Conservation (phyloP, 2,329 filamentous ascomycete genomes). For the Aureobasidium zeae region DNA sequence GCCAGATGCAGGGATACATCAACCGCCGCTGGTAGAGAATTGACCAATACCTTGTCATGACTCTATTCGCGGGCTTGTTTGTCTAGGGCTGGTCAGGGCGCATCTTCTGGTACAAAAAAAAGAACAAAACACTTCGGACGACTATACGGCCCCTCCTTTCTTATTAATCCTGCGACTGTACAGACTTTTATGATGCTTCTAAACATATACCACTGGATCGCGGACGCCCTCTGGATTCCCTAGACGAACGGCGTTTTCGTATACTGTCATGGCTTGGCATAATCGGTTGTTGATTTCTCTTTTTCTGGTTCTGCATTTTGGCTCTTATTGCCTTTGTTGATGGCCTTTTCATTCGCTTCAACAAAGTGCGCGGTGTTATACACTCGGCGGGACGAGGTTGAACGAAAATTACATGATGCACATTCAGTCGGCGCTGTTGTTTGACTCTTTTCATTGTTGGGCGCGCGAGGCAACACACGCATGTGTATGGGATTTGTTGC, state of each 20-base stretch:
- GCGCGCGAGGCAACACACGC: slow-evolving; percentile 11
- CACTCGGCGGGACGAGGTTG: slow-evolving; percentile 6
- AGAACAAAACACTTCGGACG: too few species aligned
- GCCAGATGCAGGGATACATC: slow-evolving; percentile 51
- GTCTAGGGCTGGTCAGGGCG: slow-evolving; percentile 21
- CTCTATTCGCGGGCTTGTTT: slow-evolving; percentile 17
- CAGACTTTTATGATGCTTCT: slow-evolving; percentile 19
- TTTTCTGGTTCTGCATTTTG: slow-evolving; percentile 14
- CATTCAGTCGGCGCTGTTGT: slow-evolving; percentile 19
- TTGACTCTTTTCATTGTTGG: slow-evolving; percentile 16
- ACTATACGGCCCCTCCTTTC: slow-evolving; percentile 15
- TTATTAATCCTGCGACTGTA: slow-evolving; percentile 18
- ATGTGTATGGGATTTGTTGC: slow-evolving; percentile 11
- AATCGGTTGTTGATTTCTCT: slow-evolving; percentile 11
- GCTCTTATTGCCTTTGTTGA: slow-evolving; percentile 3
- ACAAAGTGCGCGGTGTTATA: slow-evolving; percentile 17
- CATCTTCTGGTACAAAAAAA: slow-evolving; percentile 17
- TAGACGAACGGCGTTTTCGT: slow-evolving; percentile 17
- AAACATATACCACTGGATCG: slow-evolving; percentile 15
- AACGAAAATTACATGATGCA: slow-evolving; percentile 14
- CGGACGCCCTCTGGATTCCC: slow-evolving; percentile 15
- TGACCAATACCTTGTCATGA: slow-evolving; percentile 14
- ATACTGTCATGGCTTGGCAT: slow-evolving; percentile 16
- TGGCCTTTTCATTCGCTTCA: slow-evolving; percentile 5
- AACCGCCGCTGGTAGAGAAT: slow-evolving; percentile 36